Evolutionary conservation across 2,329 filamentous ascomycete genomes (phyloP), one percentile per base, ranked within the genome.

Genomic region (Colletotrichum somersetense): DNA sequence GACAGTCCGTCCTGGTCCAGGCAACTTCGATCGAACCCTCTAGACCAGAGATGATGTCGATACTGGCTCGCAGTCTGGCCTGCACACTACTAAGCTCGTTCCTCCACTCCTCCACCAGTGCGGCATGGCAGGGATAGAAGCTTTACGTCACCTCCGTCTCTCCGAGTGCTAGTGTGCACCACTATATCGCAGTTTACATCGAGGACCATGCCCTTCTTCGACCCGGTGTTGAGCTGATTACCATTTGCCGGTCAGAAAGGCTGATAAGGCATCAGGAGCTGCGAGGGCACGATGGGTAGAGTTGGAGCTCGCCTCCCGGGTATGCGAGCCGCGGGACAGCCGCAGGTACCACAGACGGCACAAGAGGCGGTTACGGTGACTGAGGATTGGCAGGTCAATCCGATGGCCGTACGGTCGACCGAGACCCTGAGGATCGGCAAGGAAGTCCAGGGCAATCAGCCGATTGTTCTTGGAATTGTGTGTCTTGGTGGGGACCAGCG

Each of bases 121-220:
- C n/a, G 64, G 57, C 48, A 67, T 48, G 48, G 66, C 66, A 72
- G 70, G 70, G 70, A 70, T 72, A 23, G 33, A 26, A 48, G 55
- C 48, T 69, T 61, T 72, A 55, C 69, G 59, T 69, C 69, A 72
- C 40, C 26, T 64, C 53, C 6, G 23, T 44, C 42, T 20, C n/a
- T 40, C 55, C 33, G 12, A 35, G 20, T 55, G 53, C 40, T 55
- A 55, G 58, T 58, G 53, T 26, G 20, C 50, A 26, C 48, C 48
- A 26, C 48, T 42, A 59, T 72, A 63, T 55, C 65, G 48, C 59
- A n/a, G 18, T n/a, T 4, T 10, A 50, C 46, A 42, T 33, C 48
- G 46, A 53, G 30, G 65, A 68, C 48, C 55, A 55, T 52, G 57
- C 42, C 63, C 68, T 56, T 58, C 38, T 35, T 61, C 30, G 12